phyloP scores from a whole-genome alignment of 78 protist genomes.

The Anaeramoeba flamelloides region DNA sequence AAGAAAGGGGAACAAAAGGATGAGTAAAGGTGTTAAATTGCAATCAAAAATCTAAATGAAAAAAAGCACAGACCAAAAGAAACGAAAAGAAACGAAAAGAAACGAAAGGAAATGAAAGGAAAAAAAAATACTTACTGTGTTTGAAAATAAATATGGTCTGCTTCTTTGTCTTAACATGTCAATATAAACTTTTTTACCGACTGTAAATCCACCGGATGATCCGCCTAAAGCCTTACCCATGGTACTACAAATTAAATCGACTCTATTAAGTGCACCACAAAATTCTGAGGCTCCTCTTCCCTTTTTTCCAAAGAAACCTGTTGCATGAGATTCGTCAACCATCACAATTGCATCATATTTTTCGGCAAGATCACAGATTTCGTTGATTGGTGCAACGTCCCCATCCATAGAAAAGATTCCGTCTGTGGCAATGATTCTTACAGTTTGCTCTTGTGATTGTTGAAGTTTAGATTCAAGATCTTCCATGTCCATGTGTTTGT shows the following conservation, averaged over 20 bases:
- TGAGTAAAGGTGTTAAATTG: no score
- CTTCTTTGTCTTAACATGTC: conserved; percentile 39
- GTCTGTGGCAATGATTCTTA: conserved; percentile 39
- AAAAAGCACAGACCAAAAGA: no score
- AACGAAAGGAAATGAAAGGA: no score
- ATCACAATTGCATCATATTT: conserved; percentile 46
- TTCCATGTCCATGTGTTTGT: conserved; percentile 32
- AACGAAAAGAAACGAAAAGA: no score
- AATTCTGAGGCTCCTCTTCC: conserved; percentile 46
- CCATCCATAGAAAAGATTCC: conserved; percentile 75
- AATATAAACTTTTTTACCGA: conserved; percentile 20
- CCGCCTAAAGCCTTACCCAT: conserved; percentile 64
- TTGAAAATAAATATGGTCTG: conserved; percentile 60
- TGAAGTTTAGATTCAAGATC: conserved; percentile 28
- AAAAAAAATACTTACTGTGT: no score
- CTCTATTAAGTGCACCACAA: conserved; percentile 9
- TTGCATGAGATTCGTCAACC: conserved; percentile 62
- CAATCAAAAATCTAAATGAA: no score
- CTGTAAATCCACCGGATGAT: conserved; percentile 55
- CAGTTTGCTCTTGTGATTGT: conserved; percentile 20
- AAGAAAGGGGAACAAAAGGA: no score
- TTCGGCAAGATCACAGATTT: conserved; percentile 36
- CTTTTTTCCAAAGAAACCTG: conserved; percentile 45
- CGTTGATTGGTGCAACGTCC: conserved; percentile 47
- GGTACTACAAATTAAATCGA: conserved; percentile 49